phyloP scores from a whole-genome alignment of 352 stramenopile species.

The Globisporangium radiosum region DNA sequence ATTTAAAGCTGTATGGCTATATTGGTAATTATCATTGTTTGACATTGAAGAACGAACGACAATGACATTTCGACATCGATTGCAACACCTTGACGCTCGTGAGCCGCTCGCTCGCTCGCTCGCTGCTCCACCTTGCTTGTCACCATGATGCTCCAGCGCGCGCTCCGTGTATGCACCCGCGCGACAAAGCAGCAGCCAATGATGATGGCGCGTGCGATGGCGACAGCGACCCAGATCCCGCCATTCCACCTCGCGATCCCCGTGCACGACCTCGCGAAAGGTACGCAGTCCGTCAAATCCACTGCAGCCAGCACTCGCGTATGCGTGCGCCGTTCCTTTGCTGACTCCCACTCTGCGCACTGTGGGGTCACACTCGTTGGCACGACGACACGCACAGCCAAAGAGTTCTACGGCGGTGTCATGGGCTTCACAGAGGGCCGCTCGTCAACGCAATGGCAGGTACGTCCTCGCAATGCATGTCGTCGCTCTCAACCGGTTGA shows the following conservation, averaged over 20 bases:
- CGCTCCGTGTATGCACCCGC: not conserved
- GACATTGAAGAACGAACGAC: too few relatives aligned
- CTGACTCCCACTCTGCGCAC: not conserved
- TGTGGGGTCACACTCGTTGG: not conserved
- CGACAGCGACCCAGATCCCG: slow-evolving; percentile 22
- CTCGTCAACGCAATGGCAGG: slow-evolving; percentile 92
- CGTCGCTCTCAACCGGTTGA: too few relatives aligned
- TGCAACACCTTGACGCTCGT: not conserved
- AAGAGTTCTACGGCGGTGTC: slow-evolving; percentile 90
- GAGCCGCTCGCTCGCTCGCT: not conserved
- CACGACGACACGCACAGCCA: slow-evolving; percentile 34
- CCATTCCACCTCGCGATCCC: slow-evolving; percentile 92
- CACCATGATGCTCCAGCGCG: slow-evolving; percentile 6
- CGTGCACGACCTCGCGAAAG: slow-evolving; percentile 89
- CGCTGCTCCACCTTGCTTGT: not conserved
- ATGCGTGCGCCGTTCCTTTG: not conserved
- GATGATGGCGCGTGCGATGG: slow-evolving; percentile 1
- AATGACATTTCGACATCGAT: not conserved
- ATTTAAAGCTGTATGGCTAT: not conserved
- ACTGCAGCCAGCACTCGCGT: too few relatives aligned
- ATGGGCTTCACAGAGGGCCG: slow-evolving; percentile 90
- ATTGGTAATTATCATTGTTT: too few relatives aligned
- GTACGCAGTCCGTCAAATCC: slow-evolving; percentile 14
- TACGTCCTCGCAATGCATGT: slow-evolving; percentile 7
- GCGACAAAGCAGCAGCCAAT: too few relatives aligned